Evolutionary conservation across 495 filamentous ascomycete genomes (phyloP).

Genomic region (Penicillium macrosclerotiorum): DNA sequence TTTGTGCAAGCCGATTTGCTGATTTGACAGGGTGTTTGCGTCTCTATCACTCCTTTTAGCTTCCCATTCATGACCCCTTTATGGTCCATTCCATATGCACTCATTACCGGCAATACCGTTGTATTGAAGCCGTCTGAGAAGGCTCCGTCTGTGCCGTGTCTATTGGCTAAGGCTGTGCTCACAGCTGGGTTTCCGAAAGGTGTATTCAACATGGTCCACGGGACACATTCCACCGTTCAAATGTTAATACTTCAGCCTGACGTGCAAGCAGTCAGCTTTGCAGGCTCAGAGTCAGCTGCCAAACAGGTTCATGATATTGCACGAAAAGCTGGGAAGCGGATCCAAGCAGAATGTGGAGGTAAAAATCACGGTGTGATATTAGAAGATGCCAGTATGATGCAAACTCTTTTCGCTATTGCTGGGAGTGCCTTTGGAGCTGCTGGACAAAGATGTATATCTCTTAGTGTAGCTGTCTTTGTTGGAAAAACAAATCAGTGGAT

Average conservation of each 20-base stretch:
- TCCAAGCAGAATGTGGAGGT: conserved; percentile 29
- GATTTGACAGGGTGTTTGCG: conserved; percentile 34
- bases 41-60: conserved; percentile 27
- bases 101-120: conserved; percentile 81
- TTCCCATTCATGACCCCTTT: conserved; percentile 74
- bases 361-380: conserved; percentile 32
- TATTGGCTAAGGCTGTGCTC: conserved; percentile 22
- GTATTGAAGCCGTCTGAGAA: conserved; percentile 90
- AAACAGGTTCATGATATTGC: conserved; percentile 25
- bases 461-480: conserved; percentile 30
- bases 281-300: conserved; percentile 25
- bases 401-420: conserved; percentile 26
- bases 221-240: conserved; percentile 13
- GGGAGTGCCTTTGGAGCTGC: conserved; percentile 32
- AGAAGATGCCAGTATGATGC: conserved; percentile 29
- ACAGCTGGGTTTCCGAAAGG: conserved; percentile 25
- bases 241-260: conserved; percentile 22
- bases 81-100: conserved; percentile 87
- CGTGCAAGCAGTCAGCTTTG: conserved; percentile 28
- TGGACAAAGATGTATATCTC: conserved; percentile 30
- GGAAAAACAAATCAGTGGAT: conserved; percentile 9
- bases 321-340: conserved; percentile 20
- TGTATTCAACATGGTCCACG: conserved; percentile 31
- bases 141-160: conserved; percentile 52
- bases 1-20: too few relatives aligned